Percentiles rank a stretch among this genome's conserved stretches.
phyloP scores from a whole-genome alignment of 371 early-diverging fungal species.

The Mucor piriformis region DNA sequence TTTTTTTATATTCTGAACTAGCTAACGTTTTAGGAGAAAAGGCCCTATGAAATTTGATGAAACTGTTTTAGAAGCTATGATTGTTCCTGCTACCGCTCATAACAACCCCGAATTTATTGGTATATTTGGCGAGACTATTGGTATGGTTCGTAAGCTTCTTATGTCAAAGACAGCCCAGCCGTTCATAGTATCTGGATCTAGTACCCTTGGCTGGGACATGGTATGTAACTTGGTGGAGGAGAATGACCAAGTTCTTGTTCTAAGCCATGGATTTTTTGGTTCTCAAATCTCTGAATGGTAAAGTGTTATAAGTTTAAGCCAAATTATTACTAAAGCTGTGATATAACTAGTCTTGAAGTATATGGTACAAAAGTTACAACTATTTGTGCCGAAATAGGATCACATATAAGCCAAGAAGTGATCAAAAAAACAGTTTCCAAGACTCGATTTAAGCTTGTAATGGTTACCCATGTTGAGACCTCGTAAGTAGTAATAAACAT shows the following conservation, averaged over 20 bases:
- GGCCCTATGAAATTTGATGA: conserved; percentile 90
- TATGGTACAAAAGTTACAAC: conserved; percentile 88
- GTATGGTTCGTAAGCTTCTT: conserved; percentile 79
- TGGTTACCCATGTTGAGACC: conserved; percentile 95
- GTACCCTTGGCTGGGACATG: conserved; percentile 95
- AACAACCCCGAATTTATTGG: conserved; percentile 88
- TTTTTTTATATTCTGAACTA: too few species aligned
- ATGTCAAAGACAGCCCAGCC: conserved; percentile 85
- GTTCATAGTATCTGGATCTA: conserved; percentile 91
- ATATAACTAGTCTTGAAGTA: conserved; percentile 65
- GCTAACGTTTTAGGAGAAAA: neutral
- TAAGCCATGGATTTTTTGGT: conserved; percentile 94
- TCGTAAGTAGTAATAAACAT: conserved; percentile 52
- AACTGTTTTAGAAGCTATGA: conserved; percentile 82
- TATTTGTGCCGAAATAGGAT: conserved; percentile 70
- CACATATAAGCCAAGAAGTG: conserved; percentile 63
- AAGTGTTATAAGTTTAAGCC: neutral
- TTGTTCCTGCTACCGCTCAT: conserved; percentile 91
- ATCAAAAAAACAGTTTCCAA: conserved; percentile 54
- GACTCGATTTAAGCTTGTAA: conserved; percentile 79
- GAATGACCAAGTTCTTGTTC: conserved; percentile 85
- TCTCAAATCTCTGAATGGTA: conserved; percentile 93
- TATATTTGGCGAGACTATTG: conserved; percentile 83
- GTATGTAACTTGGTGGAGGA: conserved; percentile 88
- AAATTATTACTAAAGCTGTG: neutral